These are phyloP conservation scores for Phylloporus arenicola DNA, from an alignment of 768 basidiomycete genomes.

Conservation along the genomic window DNA sequence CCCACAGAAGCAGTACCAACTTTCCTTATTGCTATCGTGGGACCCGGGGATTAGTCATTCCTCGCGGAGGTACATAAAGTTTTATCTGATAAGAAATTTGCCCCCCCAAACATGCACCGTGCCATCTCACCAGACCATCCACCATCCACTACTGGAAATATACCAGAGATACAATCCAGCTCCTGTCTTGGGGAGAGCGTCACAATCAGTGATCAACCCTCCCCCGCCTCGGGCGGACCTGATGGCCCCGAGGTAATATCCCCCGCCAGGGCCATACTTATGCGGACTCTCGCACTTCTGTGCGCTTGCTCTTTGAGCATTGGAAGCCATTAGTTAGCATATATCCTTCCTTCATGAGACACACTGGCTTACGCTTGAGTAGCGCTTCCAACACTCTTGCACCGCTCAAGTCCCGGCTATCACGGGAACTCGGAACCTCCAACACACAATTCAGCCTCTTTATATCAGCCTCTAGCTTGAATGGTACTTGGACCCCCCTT, in stretches of 20 bases:
- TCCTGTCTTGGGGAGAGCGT: neutral
- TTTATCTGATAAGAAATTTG: slow-evolving; percentile 24
- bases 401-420: slow-evolving; percentile 67
- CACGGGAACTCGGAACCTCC: slow-evolving; percentile 65
- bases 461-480: slow-evolving; percentile 71
- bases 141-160: neutral
- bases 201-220: neutral
- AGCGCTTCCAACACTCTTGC: slow-evolving; percentile 74
- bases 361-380: slow-evolving; percentile 1
- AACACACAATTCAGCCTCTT: slow-evolving; percentile 76
- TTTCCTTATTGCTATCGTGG: neutral
- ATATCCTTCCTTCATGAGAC: slow-evolving; percentile 16
- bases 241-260: slow-evolving; percentile 12
- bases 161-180: neutral
- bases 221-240: neutral
- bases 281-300: slow-evolving; percentile 56
- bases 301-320: slow-evolving; percentile 72
- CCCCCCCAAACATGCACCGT: neutral
- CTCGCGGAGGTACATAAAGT: neutral
- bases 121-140: slow-evolving; percentile 1
- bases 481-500: slow-evolving; percentile 73
- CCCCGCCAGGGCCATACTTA: slow-evolving; percentile 37
- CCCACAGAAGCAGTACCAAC: neutral
- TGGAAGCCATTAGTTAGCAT: slow-evolving; percentile 81
- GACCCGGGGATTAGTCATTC: slow-evolving; percentile 16